Evolutionary conservation across 768 basidiomycete species (phyloP), one percentile per base, ranked within the genome.

Genomic region (Xerocomellus dryophilus): DNA sequence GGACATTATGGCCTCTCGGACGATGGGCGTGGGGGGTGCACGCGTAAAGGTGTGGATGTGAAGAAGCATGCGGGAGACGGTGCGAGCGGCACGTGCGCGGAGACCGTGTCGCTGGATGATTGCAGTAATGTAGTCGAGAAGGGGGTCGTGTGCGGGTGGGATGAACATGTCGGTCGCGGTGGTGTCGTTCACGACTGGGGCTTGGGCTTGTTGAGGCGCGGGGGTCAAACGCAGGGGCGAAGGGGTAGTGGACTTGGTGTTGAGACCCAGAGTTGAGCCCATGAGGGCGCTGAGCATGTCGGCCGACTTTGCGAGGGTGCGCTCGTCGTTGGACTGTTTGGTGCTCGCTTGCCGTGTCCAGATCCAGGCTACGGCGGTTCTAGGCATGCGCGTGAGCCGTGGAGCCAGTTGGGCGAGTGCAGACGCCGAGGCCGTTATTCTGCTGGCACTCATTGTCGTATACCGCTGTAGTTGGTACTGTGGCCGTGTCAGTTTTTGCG

Each of bases 21-120:
- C 73, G 58, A 96, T 81, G 17, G 90, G 90, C 32, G 93, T 74
- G 0, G 93, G 88, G n/a, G 85, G 83, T 7, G 83, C 80, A 50
- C 85, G 79, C 15, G 92, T 95, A 53, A 87, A 74, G 10, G 84
- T 77, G 67, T 88, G 86, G 38, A 95, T 81, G 63, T 85, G 76
- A 17, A 83, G 69, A n/a, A 93, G 81, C 60, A 81, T 85, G n/a
- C 75, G 69, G 3, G 84, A 78, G 41, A 84, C 78, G 39, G 74
- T 73, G 31, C 77, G 78, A 1, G 81, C 71, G 0, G 88, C 86
- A 20, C 76, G 74, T 9, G 87, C 77, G 53, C 85, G 81, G 51
- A 83, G 77, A 31, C 92, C 92, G 65, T 86, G 71, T 35, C 65
- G 65, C 75, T 85, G 85, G 43, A 91, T 72, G 50, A 74, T 69